phyloP scores from a whole-genome alignment of 495 filamentous ascomycete genomes.

The Penicillium waksmanii region DNA sequence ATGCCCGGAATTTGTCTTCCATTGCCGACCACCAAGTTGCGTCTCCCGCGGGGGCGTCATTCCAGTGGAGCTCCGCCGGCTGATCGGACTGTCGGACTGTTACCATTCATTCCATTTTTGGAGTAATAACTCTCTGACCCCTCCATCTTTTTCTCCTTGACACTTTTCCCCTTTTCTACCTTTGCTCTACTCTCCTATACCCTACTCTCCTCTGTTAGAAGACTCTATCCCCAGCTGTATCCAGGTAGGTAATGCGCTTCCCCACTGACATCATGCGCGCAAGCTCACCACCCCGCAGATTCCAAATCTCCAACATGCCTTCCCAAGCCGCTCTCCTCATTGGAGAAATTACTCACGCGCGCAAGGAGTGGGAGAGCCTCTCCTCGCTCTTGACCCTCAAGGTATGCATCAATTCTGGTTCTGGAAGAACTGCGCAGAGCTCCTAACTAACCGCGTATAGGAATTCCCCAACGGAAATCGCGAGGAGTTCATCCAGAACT shows the following conservation, averaged over 20 bases:
- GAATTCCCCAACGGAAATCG: constrained; percentile 57
- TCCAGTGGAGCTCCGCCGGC: constrained; percentile 10
- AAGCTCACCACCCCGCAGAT: constrained; percentile 20
- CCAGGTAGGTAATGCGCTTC: background rate
- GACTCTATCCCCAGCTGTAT: background rate
- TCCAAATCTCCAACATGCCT: constrained; percentile 30
- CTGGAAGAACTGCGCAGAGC: background rate
- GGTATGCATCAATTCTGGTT: constrained; percentile 33
- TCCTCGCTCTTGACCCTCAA: constrained; percentile 56
- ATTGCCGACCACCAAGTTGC: background rate
- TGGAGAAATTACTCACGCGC: constrained; percentile 56
- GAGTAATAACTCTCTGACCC: constrained; percentile 3
- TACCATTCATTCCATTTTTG: background rate
- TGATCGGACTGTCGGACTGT: constrained; percentile 4
- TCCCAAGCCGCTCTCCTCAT: constrained; percentile 57
- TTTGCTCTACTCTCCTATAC: background rate
- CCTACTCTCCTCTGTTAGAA: background rate
- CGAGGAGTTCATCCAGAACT: constrained; percentile 56
- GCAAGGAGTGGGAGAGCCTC: constrained; percentile 60
- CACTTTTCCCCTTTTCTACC: background rate
- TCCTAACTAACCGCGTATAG: constrained; percentile 32
- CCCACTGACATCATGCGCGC: constrained; percentile 7
- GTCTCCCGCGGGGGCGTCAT: constrained; percentile 8
- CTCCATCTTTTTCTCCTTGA: constrained; percentile 6
- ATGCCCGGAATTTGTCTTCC: constrained; percentile 5